phyloP scores from a whole-genome alignment of 768 basidiomycete genomes.

The Rhodotorula paludigena region DNA sequence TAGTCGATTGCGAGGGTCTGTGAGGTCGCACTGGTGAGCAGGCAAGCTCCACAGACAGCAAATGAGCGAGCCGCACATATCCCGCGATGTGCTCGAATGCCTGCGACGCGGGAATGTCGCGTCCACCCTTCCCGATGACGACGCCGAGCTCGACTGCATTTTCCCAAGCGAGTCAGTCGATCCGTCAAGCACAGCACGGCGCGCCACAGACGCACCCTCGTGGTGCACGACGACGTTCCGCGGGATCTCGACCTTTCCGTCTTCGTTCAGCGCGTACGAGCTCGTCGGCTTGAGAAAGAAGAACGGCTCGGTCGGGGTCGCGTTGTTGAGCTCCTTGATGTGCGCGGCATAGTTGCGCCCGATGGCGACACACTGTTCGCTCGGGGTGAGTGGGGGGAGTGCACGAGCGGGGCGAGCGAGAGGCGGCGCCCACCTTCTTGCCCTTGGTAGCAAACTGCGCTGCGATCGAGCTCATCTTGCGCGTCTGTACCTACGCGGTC shows the following conservation, averaged over 20 bases:
- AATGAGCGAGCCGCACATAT: conserved; percentile 55
- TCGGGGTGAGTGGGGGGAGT: not conserved
- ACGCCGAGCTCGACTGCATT: conserved; percentile 85
- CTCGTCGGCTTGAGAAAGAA: conserved; percentile 97
- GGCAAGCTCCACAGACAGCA: too few relatives aligned
- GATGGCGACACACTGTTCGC: conserved; percentile 82
- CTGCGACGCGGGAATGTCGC: conserved; percentile 68
- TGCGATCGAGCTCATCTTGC: conserved; percentile 12
- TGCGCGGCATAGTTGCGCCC: conserved; percentile 75
- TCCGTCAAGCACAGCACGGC: too few relatives aligned
- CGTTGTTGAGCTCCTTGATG: conserved; percentile 69
- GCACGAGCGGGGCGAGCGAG: not conserved
- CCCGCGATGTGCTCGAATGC: conserved; percentile 81
- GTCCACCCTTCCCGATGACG: conserved; percentile 81
- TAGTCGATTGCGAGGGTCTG: conserved; percentile 79
- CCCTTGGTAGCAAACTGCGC: conserved; percentile 30
- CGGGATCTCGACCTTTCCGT: conserved; percentile 80
- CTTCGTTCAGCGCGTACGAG: conserved; percentile 61
- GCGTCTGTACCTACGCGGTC: too few relatives aligned
- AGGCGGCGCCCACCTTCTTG: conserved; percentile 24
- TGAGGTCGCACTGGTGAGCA: not conserved
- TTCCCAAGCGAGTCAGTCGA: too few relatives aligned
- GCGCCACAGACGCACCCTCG: conserved; percentile 59
- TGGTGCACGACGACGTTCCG: conserved; percentile 76
- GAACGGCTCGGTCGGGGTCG: conserved; percentile 87